Evolutionary conservation across 2,329 filamentous ascomycete species (phyloP).

Genomic region (Diaporthe capsici): DNA sequence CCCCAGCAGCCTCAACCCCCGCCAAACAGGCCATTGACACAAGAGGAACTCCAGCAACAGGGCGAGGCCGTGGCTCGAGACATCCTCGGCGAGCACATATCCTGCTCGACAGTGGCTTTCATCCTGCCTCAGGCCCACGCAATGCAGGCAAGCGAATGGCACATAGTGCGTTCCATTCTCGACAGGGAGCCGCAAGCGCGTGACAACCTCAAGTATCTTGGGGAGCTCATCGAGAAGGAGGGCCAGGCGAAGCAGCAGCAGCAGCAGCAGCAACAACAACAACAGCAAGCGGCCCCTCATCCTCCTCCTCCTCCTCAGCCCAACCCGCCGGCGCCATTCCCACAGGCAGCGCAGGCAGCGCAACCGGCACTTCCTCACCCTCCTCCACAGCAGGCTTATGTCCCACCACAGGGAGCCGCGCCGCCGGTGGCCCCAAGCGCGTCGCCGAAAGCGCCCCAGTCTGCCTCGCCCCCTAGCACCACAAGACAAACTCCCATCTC

Average conservation of each 20-base stretch:
- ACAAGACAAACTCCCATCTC: slow-evolving; percentile 40
- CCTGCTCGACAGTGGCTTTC: slow-evolving; percentile 76
- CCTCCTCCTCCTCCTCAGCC: background rate
- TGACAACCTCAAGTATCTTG: slow-evolving; percentile 72
- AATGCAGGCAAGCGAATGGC: slow-evolving; percentile 80
- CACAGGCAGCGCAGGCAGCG: background rate
- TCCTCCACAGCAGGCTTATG: background rate
- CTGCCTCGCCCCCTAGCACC: slow-evolving; percentile 18
- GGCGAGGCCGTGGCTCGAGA: slow-evolving; percentile 72
- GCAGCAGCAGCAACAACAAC: slow-evolving; percentile 28
- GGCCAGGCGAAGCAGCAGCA: slow-evolving; percentile 45
- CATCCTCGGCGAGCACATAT: slow-evolving; percentile 74
- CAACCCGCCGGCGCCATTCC: slow-evolving; percentile 27
- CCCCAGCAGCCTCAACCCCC: slow-evolving; percentile 10
- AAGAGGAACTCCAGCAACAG: slow-evolving; percentile 60
- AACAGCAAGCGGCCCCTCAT: background rate
- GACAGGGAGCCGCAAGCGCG: slow-evolving; percentile 75
- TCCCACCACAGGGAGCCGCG: background rate
- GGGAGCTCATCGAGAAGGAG: slow-evolving; percentile 67
- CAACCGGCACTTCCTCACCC: slow-evolving; percentile 10
- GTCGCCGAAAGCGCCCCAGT: slow-evolving; percentile 25
- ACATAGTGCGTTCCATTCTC: slow-evolving; percentile 78
- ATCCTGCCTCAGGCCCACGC: slow-evolving; percentile 77
- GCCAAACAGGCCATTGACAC: slow-evolving; percentile 51
- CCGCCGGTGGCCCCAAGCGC: slow-evolving; percentile 8